Evolutionary conservation across 139 green algal species (phyloP), one percentile per base, ranked within the genome.

Genomic region (Ettlia oleoabundans): DNA sequence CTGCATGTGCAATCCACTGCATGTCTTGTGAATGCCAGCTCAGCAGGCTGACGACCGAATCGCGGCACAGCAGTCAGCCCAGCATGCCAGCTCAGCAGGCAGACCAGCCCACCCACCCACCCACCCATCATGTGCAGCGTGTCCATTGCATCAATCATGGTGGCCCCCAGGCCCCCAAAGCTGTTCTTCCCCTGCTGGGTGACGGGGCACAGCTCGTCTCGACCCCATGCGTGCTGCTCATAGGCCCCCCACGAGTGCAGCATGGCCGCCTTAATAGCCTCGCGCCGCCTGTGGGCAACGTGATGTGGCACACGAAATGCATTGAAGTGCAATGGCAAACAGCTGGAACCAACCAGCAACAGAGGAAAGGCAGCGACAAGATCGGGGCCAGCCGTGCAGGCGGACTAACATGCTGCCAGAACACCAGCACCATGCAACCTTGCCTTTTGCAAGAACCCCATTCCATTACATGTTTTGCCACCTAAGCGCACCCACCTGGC

Each of bases 121-220:
- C 47, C 79, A 84, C 79, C 90, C 91, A 97, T 93, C 42, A 97
- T 83, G 73, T 81, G 90, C 67, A 96, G 82, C 22, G 93, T 97
- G 77, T 95, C 93, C 78, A 97, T 79, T 33, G 81, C 71, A 78
- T 93, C 90, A 2, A 93, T 61, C 10, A 93, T 87, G 10, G 92
- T 95, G 52, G 88, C 89, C 15, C 90, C 91, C 26, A 97, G 70
- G 33, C 86, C 89, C 3, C 92, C 89, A 82, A 94, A 93, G 8
- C 61, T 62, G 30, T 84, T 41, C 58, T 88, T 88, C 1, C 80
- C 80, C 9, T 6, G 41, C 72, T 85, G 78, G 21, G 55, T 85
- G 30, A 88, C 30, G 0, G 91, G 92, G 71, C 65, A 64, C 53
- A 95, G 88, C 80, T 96, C 92, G 63, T 95, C 92, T 7, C 47